Evolutionary conservation across 2,329 filamentous ascomycete genomes (phyloP).

Genomic region (Cyclaneusma minus): DNA sequence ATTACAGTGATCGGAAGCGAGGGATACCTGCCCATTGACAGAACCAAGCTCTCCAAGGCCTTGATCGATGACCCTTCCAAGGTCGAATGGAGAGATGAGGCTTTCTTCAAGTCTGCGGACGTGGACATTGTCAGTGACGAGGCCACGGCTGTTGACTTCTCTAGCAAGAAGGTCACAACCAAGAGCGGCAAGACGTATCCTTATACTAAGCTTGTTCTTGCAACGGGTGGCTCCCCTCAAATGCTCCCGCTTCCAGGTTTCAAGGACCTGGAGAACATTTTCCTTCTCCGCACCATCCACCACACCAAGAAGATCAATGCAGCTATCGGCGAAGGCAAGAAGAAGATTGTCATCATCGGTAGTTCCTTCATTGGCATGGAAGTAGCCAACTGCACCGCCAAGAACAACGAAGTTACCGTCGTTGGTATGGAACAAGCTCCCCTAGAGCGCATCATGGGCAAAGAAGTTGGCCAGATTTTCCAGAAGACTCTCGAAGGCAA

Average conservation of each 20-base stretch:
- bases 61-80: conserved; percentile 69
- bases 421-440: conserved; percentile 80
- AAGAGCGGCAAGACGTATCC: conserved; percentile 52
- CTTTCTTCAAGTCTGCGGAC: conserved; percentile 55
- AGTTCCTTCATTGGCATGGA: conserved; percentile 98
- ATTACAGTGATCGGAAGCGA: conserved; percentile 78
- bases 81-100: conserved; percentile 58
- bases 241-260: conserved; percentile 70
- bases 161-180: conserved; percentile 56
- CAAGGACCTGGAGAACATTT: conserved; percentile 75
- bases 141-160: conserved; percentile 66
- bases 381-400: conserved; percentile 67
- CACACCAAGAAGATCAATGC: conserved; percentile 64
- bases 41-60: conserved; percentile 91
- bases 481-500: conserved; percentile 67
- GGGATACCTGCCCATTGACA: conserved; percentile 76
- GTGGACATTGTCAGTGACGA: conserved; percentile 44
- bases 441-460: conserved; percentile 73
- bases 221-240: conserved; percentile 69
- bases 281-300: conserved; percentile 62
- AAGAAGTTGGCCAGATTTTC: conserved; percentile 66
- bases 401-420: conserved; percentile 71
- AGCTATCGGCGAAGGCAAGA: conserved; percentile 68
- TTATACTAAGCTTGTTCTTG: conserved; percentile 82
- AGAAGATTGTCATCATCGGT: conserved; percentile 86